A percentile compares a stretch with the other conserved stretches of the same genome.
Conservation (phyloP, 176 grass and related monocot species). For the Triticum timopheevii region DNA sequence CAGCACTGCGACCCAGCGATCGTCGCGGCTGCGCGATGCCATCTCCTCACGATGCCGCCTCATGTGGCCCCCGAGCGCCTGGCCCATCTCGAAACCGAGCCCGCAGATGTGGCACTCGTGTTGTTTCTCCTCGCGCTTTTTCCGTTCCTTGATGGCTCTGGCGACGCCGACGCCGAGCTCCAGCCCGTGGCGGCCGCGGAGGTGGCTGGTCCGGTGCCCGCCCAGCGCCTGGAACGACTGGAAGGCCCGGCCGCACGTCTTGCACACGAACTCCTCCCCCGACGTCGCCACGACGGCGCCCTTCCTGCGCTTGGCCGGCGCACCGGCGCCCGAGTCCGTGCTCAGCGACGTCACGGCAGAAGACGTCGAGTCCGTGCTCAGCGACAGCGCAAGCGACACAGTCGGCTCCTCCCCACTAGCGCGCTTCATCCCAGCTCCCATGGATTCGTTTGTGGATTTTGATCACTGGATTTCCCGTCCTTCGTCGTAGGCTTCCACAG, state of each 20-base stretch:
- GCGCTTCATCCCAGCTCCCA: neutral
- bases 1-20: neutral
- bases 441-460: neutral
- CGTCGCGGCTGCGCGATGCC: neutral
- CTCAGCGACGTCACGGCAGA: neutral
- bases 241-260: no score
- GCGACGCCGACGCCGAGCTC: no score
- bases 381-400: neutral
- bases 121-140: neutral
- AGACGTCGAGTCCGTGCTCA: neutral
- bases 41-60: conserved; percentile 46
- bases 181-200: no score
- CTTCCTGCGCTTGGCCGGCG: neutral
- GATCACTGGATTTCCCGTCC: neutral
- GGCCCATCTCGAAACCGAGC: conserved; percentile 54
- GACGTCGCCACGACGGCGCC: neutral
- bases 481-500: neutral
- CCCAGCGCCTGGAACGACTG: no score
- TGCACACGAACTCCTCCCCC: no score
- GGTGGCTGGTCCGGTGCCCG: no score
- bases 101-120: conserved; percentile 65
- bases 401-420: neutral
- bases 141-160: conserved; percentile 33
- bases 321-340: neutral
- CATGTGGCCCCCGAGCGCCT: conserved; percentile 73